Percentiles rank a stretch among this genome's conserved stretches.
These are phyloP conservation scores for Mucor plumbeus DNA, from an alignment of 371 early-diverging fungal genomes.

Conservation along the genomic window DNA sequence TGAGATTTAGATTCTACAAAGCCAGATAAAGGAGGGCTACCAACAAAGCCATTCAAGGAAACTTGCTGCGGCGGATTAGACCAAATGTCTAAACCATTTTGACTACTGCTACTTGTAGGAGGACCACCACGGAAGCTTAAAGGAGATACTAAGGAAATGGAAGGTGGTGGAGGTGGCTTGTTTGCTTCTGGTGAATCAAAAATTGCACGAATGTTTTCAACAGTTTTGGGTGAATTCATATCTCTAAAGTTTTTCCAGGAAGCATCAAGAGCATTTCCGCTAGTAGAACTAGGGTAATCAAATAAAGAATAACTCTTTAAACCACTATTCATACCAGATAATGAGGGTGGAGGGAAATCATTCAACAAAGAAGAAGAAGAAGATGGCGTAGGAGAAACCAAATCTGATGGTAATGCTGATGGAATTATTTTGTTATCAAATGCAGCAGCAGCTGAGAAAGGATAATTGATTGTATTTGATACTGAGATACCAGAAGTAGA, in stretches of 20 bases:
- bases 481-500: not conserved
- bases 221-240: conserved; percentile 43
- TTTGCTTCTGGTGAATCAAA: conserved; percentile 39
- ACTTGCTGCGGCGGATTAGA: conserved; percentile 25
- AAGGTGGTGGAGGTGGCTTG: conserved; percentile 23
- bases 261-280: conserved; percentile 34
- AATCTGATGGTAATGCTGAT: conserved; percentile 20
- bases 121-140: conserved; percentile 25
- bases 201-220: conserved; percentile 47
- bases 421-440: conserved; percentile 23
- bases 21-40: conserved; percentile 31
- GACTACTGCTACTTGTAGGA: conserved; percentile 11
- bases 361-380: conserved; percentile 25
- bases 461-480: not conserved
- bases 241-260: conserved; percentile 51
- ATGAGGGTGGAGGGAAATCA: conserved; percentile 18
- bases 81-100: conserved; percentile 31
- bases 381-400: conserved; percentile 28
- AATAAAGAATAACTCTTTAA: conserved; percentile 32
- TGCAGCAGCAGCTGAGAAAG: conserved; percentile 6
- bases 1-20: conserved; percentile 22
- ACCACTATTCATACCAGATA: conserved; percentile 12
- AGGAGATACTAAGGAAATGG: conserved; percentile 25
- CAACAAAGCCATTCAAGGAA: conserved; percentile 27
- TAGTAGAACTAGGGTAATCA: conserved; percentile 25